Conservation (phyloP, 1,139 yeast species). For the Nakaseomyces sp. region DNA sequence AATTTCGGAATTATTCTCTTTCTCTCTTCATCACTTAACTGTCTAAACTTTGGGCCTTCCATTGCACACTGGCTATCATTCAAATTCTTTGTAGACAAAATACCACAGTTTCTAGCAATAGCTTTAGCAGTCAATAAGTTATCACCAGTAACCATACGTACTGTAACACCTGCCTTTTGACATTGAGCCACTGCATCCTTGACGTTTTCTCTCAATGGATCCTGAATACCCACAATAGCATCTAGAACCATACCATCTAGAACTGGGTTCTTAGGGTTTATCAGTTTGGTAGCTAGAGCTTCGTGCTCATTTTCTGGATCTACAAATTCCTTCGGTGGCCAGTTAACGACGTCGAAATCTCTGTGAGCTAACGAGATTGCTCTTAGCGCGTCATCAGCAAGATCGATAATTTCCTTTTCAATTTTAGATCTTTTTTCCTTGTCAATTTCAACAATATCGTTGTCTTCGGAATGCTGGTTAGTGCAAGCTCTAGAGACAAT, state of each 20-base stretch:
- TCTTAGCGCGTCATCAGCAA: conserved; percentile 72
- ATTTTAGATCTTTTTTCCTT: conserved; percentile 27
- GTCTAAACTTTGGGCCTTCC: conserved; percentile 90
- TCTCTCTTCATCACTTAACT: conserved; percentile 52
- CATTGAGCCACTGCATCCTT: conserved; percentile 79
- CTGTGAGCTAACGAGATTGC: conserved; percentile 78
- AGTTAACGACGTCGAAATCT: conserved; percentile 45
- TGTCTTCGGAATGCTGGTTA: conserved; percentile 28
- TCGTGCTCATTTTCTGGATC: conserved; percentile 29
- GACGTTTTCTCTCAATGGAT: conserved; percentile 90
- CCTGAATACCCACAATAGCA: conserved; percentile 83
- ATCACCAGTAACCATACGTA: conserved; percentile 97
- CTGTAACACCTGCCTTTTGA: conserved; percentile 83
- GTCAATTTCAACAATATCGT: conserved; percentile 30
- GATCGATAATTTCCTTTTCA: conserved; percentile 45
- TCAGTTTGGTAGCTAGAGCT: conserved; percentile 43
- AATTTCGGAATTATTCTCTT: conserved; percentile 55
- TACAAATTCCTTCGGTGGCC: conserved; percentile 57
- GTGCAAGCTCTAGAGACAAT: conserved; percentile 59
- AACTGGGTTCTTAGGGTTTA: conserved; percentile 30
- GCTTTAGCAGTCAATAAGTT: conserved; percentile 84
- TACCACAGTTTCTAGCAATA: conserved; percentile 79
- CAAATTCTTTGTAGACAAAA: conserved; percentile 47
- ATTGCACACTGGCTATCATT: conserved; percentile 55
- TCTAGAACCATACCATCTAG: conserved; percentile 41